phyloP scores from a whole-genome alignment of 495 filamentous ascomycete species.

The Aspergillus steynii region DNA sequence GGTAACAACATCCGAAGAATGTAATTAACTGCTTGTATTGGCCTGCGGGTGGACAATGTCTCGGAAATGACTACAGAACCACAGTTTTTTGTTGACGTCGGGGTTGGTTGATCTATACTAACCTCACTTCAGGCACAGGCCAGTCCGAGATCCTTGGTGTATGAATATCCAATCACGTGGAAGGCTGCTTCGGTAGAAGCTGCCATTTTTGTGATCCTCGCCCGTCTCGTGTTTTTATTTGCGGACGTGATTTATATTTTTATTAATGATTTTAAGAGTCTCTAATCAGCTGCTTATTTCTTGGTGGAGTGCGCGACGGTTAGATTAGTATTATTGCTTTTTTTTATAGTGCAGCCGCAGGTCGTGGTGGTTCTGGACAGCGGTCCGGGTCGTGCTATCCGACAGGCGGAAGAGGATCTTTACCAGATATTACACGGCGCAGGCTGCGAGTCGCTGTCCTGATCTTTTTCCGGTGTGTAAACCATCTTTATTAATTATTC shows the following conservation, averaged over 20 bases:
- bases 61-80: constrained; percentile 12
- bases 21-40: constrained; percentile 12
- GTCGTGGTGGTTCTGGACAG: constrained; percentile 14
- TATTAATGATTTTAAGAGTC: constrained; percentile 10
- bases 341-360: constrained; percentile 11
- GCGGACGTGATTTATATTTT: constrained; percentile 27
- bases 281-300: constrained; percentile 13
- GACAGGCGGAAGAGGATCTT: constrained; percentile 4
- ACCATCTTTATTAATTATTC: neutral
- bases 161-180: constrained; percentile 12
- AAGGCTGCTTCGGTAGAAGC: constrained; percentile 5
- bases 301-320: constrained; percentile 15
- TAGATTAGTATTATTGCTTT: constrained; percentile 9
- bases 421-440: constrained; percentile 4
- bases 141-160: neutral
- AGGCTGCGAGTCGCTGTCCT: neutral
- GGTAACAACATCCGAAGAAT: constrained; percentile 26
- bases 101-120: neutral
- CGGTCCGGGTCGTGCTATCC: neutral
- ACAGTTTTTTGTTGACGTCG: constrained; percentile 22
- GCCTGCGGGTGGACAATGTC: constrained; percentile 19
- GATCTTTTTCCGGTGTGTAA: neutral
- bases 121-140: constrained; percentile 3
- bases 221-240: constrained; percentile 25
- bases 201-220: constrained; percentile 15